Percentiles rank a stretch among this genome's conserved stretches.
phyloP scores from a whole-genome alignment of 139 green algal species.

The Tetraselmis chui region DNA sequence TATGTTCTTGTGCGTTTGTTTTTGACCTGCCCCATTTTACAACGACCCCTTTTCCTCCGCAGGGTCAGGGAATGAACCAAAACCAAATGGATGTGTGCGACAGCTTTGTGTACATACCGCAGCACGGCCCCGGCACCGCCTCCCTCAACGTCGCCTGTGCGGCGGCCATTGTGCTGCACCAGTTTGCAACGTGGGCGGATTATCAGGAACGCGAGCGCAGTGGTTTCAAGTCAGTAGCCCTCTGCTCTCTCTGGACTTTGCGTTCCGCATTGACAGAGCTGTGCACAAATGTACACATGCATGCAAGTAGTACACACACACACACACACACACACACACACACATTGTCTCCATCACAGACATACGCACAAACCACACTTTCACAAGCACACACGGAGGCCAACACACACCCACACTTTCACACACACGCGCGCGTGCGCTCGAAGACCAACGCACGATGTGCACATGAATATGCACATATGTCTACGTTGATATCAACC shows the following conservation, averaged over 20 bases:
- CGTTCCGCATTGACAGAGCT: not conserved
- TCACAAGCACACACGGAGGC: no score
- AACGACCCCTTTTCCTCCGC: slow-evolving; percentile 12
- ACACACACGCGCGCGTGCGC: no score
- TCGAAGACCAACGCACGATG: no score
- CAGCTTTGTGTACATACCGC: slow-evolving; percentile 87
- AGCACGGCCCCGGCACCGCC: slow-evolving; percentile 80
- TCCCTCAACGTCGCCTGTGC: slow-evolving; percentile 93
- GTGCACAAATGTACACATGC: no score
- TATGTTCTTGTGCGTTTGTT: no score
- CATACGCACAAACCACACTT: no score
- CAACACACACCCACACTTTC: no score
- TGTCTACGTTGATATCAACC: no score
- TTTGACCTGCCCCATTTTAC: no score
- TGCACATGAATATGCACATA: not conserved
- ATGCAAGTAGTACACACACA: no score
- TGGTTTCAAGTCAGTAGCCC: not conserved
- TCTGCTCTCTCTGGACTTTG: not conserved
- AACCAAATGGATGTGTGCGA: slow-evolving; percentile 81
- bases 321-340: no score
- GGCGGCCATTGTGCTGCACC: slow-evolving; percentile 87
- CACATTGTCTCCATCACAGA: no score
- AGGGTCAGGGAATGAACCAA: slow-evolving; percentile 75
- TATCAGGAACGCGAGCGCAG: not conserved
- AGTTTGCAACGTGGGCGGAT: slow-evolving; percentile 79